Base-by-base conservation (phyloP, 805 yeast genomes). In the Wickerhamomyces strasburgensis region DNA sequence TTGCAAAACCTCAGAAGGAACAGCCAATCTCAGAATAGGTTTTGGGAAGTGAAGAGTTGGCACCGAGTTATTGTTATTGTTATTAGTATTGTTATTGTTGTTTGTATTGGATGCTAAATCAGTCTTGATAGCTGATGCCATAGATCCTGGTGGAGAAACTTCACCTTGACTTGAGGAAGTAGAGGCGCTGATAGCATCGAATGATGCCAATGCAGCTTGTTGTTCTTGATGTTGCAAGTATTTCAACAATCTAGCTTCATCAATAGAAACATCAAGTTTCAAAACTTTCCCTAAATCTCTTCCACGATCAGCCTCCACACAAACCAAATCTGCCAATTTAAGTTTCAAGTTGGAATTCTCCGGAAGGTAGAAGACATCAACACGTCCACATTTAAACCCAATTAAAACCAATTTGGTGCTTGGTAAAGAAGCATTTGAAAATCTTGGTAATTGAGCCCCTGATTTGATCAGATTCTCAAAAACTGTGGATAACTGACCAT, bases 261-360 rank as follows among this genome's bases (percentile, higher is more conserved):
- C 75, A 38, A 81, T 67, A 33, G 72, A 73, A 19, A 83, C 72
- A 31, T 71, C 62, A 5, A 89, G 82, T 46, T 78, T 80, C 27
- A 82, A 64, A 38, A 84, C 74, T 73, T 80, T 73, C n/a, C 81
- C 93, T 47, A 84, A 61, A 58, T 84, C 94, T 49, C 79, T 79
- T 19, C 94, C 94, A 43, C 93, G 68, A 55, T 84, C 94, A 35
- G 93, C 94, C 57, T 84, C 93, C 36, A 84, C 83, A 21, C 84
- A 75, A 7, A 84, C 84, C 54, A 84, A 63, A 57, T 84, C 93
- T 41, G 75, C 71, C 36, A 72, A 65, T 48, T 70, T 72, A 45
- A 83, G 64, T 26, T 58, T 59, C 38, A 52, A 30, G 1, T 42
- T 19, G 10, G 49, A 44, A 14, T 40, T 38, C 11, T 47, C 53